Evolutionary conservation across 2,329 filamentous ascomycete species (phyloP), one percentile per base, ranked within the genome.

Genomic region (Coniochaeta hoffmannii): DNA sequence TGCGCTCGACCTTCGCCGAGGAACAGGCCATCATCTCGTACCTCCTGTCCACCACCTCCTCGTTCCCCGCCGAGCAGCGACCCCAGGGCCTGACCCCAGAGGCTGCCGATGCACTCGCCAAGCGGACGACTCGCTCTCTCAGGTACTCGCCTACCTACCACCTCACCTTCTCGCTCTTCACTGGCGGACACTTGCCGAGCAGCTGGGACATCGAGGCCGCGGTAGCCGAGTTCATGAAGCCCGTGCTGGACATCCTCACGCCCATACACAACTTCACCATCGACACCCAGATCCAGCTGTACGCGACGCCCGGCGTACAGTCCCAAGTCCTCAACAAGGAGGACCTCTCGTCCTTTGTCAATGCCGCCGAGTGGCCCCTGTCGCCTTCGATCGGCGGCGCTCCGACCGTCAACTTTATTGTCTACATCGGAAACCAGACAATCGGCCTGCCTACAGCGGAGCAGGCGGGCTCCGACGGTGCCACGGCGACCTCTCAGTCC

Each of bases 361-460:
- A 99, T 65, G 92, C 93, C 2, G 94, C 94, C 2, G 94, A 99
- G 73, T 99, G 94, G 94, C 94, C 94, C 0, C 73, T 99, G 2
- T 96, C 89, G 59, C 93, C 93, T 0, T 96, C 90, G 56, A 97
- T 99, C 62, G 94, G 92, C 41, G 85, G 84, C 17, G 93, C 93
- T 0, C 94, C 94, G 1, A 99, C 94, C 0, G 86, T 99, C 66
- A 97, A 99, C 71, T 97, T 99, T 68, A 86, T 97, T 56, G 79
- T 97, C 28, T 99, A 94, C 65, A 85, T 95, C 8, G 90, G 92
- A 6, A 85, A 89, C 56, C 82, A 88, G 57, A 90, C 86, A 10
- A 91, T 90, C 59, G 75, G 70, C 4, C 64, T 76, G 0, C 53
- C 63, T 2, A 41, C 57, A 17, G 53, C 56, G n/a, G 49, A 32